Evolutionary conservation across 345 rosid genomes (phyloP).

Genomic region (Eutrema japonicum): DNA sequence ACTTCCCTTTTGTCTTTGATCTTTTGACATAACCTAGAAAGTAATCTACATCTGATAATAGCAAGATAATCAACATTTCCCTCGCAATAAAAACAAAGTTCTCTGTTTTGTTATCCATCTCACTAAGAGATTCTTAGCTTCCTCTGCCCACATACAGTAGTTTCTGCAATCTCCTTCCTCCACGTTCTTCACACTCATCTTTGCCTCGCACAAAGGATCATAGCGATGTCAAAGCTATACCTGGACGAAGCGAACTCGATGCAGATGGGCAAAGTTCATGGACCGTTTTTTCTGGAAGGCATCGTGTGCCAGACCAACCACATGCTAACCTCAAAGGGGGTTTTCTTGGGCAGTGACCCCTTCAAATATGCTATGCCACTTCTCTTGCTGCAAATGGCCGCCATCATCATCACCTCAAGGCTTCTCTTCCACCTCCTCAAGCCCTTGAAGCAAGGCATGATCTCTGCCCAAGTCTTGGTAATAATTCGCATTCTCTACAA

Average conservation of each 20-base stretch:
- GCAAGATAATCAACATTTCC: constrained; percentile 13
- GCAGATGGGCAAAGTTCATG: constrained; percentile 42
- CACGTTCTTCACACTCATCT: background rate
- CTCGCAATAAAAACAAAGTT: constrained; percentile 23
- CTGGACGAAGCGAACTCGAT: constrained; percentile 21
- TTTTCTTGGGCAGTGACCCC: constrained; percentile 44
- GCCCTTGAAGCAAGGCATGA: constrained; percentile 49
- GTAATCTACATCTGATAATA: background rate
- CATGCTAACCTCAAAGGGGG: constrained; percentile 33
- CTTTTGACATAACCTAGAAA: constrained; percentile 13
- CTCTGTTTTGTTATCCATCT: constrained; percentile 7
- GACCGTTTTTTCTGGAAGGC: constrained; percentile 23
- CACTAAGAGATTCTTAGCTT: constrained; percentile 14
- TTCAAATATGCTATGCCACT: constrained; percentile 41
- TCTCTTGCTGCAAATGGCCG: constrained; percentile 37
- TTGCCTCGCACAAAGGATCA: background rate
- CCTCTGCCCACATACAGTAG: background rate
- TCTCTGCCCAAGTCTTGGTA: constrained; percentile 49
- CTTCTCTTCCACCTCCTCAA: constrained; percentile 36
- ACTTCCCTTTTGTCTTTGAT: constrained; percentile 10
- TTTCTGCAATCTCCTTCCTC: no score
- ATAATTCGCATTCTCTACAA: background rate
- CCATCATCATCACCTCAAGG: constrained; percentile 41
- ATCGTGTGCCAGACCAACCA: constrained; percentile 37
- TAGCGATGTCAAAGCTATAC: constrained; percentile 21